These are phyloP conservation scores for Pilatotrama ljubarskyi DNA, from an alignment of 768 basidiomycete genomes.

Conservation along the genomic window DNA sequence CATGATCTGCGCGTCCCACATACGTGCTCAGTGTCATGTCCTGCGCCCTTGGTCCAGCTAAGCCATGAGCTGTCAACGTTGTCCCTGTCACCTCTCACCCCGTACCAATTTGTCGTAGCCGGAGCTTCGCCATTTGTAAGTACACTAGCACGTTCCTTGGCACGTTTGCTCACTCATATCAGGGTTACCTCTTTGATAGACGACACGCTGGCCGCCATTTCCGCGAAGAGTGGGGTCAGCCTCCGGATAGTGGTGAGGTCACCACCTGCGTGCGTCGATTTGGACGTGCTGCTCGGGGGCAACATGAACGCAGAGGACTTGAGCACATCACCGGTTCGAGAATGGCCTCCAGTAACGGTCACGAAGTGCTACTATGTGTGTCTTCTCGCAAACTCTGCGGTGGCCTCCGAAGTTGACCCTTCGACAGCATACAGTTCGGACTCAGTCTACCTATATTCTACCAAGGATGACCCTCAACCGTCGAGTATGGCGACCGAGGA, in stretches of 20 bases:
- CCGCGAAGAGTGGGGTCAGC: constrained; percentile 68
- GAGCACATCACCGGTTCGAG: constrained; percentile 80
- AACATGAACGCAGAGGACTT: constrained; percentile 36
- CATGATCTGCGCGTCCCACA: constrained; percentile 80
- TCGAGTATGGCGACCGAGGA: constrained; percentile 21
- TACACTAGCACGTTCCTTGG: constrained; percentile 17
- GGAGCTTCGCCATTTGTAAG: constrained; percentile 77
- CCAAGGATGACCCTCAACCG: constrained; percentile 55
- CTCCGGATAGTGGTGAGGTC: constrained; percentile 47
- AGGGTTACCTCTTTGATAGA: constrained; percentile 86
- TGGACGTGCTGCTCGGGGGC: constrained; percentile 47
- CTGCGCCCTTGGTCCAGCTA: constrained; percentile 68
- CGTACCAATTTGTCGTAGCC: constrained; percentile 84
- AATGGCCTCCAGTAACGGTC: constrained; percentile 68
- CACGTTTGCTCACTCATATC: constrained; percentile 22
- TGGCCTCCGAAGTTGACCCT: not conserved
- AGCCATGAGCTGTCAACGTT: constrained; percentile 70
- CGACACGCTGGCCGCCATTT: constrained; percentile 65
- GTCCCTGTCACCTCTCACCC: constrained; percentile 73
- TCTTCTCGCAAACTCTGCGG: not conserved
- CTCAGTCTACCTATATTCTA: constrained; percentile 73
- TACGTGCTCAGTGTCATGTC: constrained; percentile 63
- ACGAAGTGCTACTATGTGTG: constrained; percentile 54
- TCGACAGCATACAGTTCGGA: constrained; percentile 68
- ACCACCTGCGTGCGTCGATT: constrained; percentile 84